Conservation (phyloP, 2,329 filamentous ascomycete species). For the Didymosphaeria variabile region DNA sequence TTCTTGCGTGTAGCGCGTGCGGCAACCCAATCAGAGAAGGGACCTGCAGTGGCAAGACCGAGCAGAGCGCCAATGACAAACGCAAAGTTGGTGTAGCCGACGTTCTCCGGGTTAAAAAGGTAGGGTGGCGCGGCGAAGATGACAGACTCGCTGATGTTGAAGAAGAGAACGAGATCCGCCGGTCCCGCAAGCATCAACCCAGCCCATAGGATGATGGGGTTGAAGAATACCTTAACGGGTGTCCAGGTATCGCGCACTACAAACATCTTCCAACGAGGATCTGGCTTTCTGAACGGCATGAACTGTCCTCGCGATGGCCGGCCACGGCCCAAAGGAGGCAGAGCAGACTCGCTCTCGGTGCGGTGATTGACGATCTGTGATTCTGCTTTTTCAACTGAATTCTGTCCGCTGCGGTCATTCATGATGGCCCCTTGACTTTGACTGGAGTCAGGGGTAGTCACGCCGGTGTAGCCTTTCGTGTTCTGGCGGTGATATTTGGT, state of each 20-base stretch:
- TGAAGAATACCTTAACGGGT: constrained; percentile 55
- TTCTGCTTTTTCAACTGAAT: constrained; percentile 39
- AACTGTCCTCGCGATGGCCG: constrained; percentile 52
- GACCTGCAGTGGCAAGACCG: constrained; percentile 64
- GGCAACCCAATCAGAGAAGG: constrained; percentile 66
- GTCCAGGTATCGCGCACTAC: constrained; percentile 52
- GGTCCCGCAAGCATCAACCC: constrained; percentile 47
- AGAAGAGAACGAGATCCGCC: constrained; percentile 57
- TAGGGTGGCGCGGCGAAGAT: constrained; percentile 59
- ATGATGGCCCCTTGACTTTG: not conserved
- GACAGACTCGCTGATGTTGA: constrained; percentile 62
- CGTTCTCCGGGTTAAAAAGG: constrained; percentile 53
- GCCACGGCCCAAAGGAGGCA: constrained; percentile 40
- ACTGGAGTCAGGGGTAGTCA: constrained; percentile 7
- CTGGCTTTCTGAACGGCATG: constrained; percentile 47
- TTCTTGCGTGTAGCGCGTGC: constrained; percentile 63
- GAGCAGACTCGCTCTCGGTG: constrained; percentile 20
- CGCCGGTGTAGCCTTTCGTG: not conserved
- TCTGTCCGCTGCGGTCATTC: constrained; percentile 14
- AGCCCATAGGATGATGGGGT: constrained; percentile 54
- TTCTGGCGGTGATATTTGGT: constrained; percentile 52
- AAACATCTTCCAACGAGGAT: constrained; percentile 52
- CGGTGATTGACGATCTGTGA: constrained; percentile 11
- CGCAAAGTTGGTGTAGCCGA: constrained; percentile 60
- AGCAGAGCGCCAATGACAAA: constrained; percentile 62